Conservation (phyloP, 495 filamentous ascomycete species). For the Xylaria longipes region DNA sequence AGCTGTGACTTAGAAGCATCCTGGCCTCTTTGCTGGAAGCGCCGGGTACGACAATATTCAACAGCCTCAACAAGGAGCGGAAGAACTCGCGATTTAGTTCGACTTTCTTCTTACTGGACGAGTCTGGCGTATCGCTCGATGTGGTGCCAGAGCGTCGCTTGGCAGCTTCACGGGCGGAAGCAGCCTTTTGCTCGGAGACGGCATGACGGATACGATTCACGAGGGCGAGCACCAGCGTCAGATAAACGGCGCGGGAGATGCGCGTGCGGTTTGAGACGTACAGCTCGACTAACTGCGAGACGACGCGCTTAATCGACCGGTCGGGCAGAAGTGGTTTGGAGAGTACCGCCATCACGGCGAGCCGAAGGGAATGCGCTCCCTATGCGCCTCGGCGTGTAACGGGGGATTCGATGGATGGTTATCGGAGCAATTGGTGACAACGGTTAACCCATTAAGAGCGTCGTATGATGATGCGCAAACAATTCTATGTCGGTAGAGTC, state of each 20-base stretch:
- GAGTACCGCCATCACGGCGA: conserved; percentile 71
- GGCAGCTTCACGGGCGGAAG: conserved; percentile 73
- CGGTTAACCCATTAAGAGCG: conserved; percentile 21
- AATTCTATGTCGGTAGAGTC: conserved; percentile 2
- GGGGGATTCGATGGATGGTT: not conserved
- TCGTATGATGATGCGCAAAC: conserved; percentile 6
- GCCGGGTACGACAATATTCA: conserved; percentile 88
- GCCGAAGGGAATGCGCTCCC: conserved; percentile 20
- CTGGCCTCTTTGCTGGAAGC: conserved; percentile 88
- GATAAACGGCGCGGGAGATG: conserved; percentile 89
- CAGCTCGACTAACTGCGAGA: conserved; percentile 73
- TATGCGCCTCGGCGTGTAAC: conserved; percentile 13
- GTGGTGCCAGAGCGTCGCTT: conserved; percentile 63
- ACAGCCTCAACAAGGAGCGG: conserved; percentile 75
- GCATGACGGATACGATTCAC: conserved; percentile 90
- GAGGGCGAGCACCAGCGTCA: conserved; percentile 88
- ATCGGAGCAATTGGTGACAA: not conserved
- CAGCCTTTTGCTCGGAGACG: conserved; percentile 89
- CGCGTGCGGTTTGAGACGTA: conserved; percentile 87
- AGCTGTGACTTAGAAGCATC: conserved; percentile 81
- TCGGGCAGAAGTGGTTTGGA: conserved; percentile 76
- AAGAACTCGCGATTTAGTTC: conserved; percentile 97
- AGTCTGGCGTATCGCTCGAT: conserved; percentile 50
- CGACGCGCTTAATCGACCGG: conserved; percentile 72
- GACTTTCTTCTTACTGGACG: conserved; percentile 74